phyloP scores from a whole-genome alignment of 805 yeast genomes.

The Ogataea angusta region DNA sequence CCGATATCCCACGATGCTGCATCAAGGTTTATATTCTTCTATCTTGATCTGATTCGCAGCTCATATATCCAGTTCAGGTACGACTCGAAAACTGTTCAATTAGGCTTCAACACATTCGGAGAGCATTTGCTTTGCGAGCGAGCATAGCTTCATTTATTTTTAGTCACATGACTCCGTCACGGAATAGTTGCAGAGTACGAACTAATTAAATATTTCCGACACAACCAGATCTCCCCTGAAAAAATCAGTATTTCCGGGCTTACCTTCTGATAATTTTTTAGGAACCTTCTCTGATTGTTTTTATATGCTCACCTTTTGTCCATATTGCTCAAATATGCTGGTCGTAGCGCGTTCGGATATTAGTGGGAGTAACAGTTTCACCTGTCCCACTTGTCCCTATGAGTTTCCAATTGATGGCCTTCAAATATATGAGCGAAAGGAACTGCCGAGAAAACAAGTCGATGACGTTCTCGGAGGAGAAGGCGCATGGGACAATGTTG shows the following conservation, averaged over 20 bases:
- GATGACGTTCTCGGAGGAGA: conserved; percentile 97
- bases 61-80: too few relatives aligned
- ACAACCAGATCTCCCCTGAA: too few relatives aligned
- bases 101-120: too few relatives aligned
- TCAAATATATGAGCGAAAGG: conserved; percentile 81
- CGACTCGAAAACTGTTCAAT: too few relatives aligned
- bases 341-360: conserved; percentile 61
- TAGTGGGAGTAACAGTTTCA: conserved; percentile 56
- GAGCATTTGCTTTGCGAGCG: too few relatives aligned
- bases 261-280: background rate
- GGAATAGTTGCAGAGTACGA: too few relatives aligned
- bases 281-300: background rate
- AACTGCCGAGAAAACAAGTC: conserved; percentile 80
- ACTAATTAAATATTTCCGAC: too few relatives aligned
- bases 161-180: too few relatives aligned
- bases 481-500: conserved; percentile 99
- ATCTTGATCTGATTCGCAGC: too few relatives aligned
- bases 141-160: too few relatives aligned
- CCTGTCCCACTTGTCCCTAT: conserved; percentile 94
- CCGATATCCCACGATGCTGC: too few relatives aligned
- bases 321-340: conserved; percentile 90
- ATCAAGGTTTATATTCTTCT: too few relatives aligned
- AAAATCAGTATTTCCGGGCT: background rate
- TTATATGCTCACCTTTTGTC: conserved; percentile 88
- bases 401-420: conserved; percentile 84